phyloP scores from a whole-genome alignment of 1,139 yeast genomes.

The Candida frijolesensis region DNA sequence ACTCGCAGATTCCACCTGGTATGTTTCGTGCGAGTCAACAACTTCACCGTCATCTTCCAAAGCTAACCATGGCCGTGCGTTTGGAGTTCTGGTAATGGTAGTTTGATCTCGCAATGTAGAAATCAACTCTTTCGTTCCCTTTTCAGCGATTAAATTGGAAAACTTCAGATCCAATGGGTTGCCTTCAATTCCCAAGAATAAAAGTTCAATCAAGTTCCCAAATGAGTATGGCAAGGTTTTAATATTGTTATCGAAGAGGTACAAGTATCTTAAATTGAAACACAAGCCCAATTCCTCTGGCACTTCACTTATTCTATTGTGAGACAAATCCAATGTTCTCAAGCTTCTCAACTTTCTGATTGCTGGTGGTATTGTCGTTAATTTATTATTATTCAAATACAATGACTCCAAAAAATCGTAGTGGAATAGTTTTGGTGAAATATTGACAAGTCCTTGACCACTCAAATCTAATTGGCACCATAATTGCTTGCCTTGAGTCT shows the following conservation, averaged over 20 bases:
- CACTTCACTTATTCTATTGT: constrained; percentile 66
- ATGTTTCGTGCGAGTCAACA: constrained; percentile 38
- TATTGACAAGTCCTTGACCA: constrained; percentile 77
- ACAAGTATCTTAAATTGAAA: constrained; percentile 76
- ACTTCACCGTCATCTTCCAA: constrained; percentile 78
- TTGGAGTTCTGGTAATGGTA: constrained; percentile 64
- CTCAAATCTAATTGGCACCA: constrained; percentile 96
- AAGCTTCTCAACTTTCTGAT: constrained; percentile 72
- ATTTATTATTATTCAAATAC: constrained; percentile 83
- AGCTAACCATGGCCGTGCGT: constrained; percentile 80
- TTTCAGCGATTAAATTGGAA: constrained; percentile 70
- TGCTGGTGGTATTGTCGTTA: constrained; percentile 67
- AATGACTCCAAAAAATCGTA: constrained; percentile 86
- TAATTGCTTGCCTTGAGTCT: constrained; percentile 72
- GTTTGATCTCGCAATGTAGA: constrained; percentile 80
- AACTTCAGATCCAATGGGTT: constrained; percentile 74
- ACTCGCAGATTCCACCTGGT: constrained; percentile 23
- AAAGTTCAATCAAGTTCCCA: constrained; percentile 83
- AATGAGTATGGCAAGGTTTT: constrained; percentile 77
- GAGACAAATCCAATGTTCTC: constrained; percentile 83
- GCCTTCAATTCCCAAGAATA: constrained; percentile 91
- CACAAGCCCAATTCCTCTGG: constrained; percentile 86
- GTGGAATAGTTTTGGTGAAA: constrained; percentile 75
- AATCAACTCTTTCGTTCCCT: constrained; percentile 84
- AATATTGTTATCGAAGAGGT: constrained; percentile 85